phyloP scores from a whole-genome alignment of 805 yeast species.

The Schwanniomyces yamadae region DNA sequence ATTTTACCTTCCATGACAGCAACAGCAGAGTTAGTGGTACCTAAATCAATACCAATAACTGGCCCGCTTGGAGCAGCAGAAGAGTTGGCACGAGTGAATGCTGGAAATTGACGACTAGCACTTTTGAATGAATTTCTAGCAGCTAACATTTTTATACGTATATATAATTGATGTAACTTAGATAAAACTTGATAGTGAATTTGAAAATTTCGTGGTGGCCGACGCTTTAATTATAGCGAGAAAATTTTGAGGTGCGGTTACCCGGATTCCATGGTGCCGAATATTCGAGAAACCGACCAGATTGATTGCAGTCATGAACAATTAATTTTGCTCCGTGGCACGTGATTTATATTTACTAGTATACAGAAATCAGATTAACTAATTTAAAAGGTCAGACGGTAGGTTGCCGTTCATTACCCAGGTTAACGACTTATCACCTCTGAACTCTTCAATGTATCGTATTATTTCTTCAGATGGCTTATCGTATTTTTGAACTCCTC shows the following conservation, averaged over 20 bases:
- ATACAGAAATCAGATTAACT: too few species aligned
- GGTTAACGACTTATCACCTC: constrained; percentile 43
- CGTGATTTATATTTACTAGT: too few species aligned
- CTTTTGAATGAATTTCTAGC: constrained; percentile 40
- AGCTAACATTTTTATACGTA: constrained; percentile 33
- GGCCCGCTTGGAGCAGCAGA: constrained; percentile 42
- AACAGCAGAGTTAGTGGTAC: constrained; percentile 89
- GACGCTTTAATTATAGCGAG: constrained; percentile 7
- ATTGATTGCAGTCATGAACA: neutral
- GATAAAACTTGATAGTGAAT: neutral
- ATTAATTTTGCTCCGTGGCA: neutral
- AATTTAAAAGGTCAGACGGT: constrained; percentile 29
- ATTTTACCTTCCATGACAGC: constrained; percentile 78
- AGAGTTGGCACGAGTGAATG: constrained; percentile 29
- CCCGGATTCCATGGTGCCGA: constrained; percentile 9
- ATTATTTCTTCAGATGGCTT: constrained; percentile 42
- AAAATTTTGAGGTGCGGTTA: constrained; percentile 8
- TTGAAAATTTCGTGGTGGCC: constrained; percentile 5
- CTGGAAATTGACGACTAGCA: constrained; percentile 35
- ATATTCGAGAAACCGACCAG: constrained; percentile 8
- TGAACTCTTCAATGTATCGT: constrained; percentile 38
- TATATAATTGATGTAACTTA: constrained; percentile 2
- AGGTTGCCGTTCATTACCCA: constrained; percentile 49
- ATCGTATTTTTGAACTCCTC: constrained; percentile 40
- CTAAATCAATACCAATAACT: constrained; percentile 83